Evolutionary conservation across 176 grass and related monocot species (phyloP).

Genomic region (Puya raimondii): DNA sequence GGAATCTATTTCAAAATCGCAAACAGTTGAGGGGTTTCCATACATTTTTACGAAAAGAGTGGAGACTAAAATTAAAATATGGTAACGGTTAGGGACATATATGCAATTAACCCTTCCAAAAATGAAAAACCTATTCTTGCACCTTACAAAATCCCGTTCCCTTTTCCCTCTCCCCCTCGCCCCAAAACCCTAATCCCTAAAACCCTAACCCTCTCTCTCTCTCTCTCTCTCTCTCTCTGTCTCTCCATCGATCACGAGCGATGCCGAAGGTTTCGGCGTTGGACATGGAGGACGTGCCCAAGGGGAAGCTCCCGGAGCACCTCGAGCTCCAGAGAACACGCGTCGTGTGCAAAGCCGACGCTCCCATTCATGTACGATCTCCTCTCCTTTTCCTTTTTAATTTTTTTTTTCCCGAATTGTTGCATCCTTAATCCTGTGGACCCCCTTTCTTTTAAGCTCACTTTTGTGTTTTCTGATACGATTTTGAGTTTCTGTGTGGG

Average conservation of each 20-base stretch:
- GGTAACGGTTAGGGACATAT: no score
- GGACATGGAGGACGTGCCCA: slow-evolving; percentile 30
- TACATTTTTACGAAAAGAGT: no score
- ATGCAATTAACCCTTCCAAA: no score
- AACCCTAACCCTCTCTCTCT: neutral
- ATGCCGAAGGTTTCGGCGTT: slow-evolving; percentile 45
- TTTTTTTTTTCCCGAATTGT: neutral
- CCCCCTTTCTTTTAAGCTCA: neutral
- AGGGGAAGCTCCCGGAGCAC: slow-evolving; percentile 58
- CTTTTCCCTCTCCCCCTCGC: no score
- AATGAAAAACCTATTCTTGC: no score
- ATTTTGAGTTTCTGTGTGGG: neutral
- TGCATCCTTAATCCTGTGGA: neutral
- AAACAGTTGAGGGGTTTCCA: no score
- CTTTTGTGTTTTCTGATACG: neutral
- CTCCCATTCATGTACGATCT: slow-evolving; percentile 52
- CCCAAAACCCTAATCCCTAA: slow-evolving; percentile 3
- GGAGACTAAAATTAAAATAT: no score
- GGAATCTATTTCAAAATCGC: no score
- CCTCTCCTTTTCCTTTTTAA: neutral
- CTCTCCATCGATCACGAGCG: neutral
- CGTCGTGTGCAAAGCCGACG: slow-evolving; percentile 63
- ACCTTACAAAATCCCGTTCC: no score
- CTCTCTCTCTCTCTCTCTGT: neutral
- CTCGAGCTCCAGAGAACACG: slow-evolving; percentile 68